Base-by-base conservation (phyloP, 148 eudicot species). In the Nyssa sinensis region DNA sequence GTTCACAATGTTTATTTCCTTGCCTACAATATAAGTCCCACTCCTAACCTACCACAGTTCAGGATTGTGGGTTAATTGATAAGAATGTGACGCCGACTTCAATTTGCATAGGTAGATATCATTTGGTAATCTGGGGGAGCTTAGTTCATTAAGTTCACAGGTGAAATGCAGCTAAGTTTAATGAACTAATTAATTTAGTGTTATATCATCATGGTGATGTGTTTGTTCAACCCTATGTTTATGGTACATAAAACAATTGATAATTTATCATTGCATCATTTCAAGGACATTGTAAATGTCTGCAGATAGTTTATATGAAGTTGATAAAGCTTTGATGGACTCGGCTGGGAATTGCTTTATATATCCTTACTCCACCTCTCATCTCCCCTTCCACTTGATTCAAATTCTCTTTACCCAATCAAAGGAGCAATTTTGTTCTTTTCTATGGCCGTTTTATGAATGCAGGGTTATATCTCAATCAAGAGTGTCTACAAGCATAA, bases 401-500 rank as follows among this genome's bases (percentile, higher is more conserved):
- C 47, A 6, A 1, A 41, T 3, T 1, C 7, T 41, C 47, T 41
- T 41, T 10, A 7, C 58, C 58, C 21, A 14, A 4, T 51, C 23
- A n/a, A 1, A 19, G 5, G 59, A 17, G 59, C 59, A 55, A 13
- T 55, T 21, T 44, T 4, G 21, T 4, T 1, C 24, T 55, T 17
- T 17, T 55, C 23, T 55, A 55, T 6, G 1, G 59, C 59, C 7
- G 2, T 55, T n/a, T 7, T 55, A n/a, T 55, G 59, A 55, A 19
- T 55, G 59, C 7, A 7, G 21, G 0, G 24, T n/a, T n/a, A 19
- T n/a, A 21, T 55, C 24, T 55, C 24, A 17, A 21, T 55, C 24
- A n/a, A n/a, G 24, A 23, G 53, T 65, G 49, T 61, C 30, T 44
- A 65, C 14, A 59, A 58, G 35, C 76, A 65, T 57, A 81, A 66